These are phyloP conservation scores for Ceratobasidium sp. DNA, from an alignment of 1,284 basidiomycete species.

Conservation along the genomic window DNA sequence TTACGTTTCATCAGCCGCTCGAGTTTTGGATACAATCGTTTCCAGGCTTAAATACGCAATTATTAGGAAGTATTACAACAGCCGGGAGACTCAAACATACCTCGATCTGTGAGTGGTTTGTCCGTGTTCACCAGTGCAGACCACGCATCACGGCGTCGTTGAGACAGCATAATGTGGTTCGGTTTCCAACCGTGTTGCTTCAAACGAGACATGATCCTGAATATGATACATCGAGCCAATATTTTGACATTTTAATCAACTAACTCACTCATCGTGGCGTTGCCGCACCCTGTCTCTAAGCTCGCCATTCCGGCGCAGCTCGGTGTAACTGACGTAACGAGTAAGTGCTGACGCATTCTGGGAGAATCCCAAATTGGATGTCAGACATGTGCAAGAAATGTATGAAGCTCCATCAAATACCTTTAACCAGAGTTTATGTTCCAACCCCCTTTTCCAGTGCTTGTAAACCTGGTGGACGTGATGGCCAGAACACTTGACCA, in stretches of 20 bases:
- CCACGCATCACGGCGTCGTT: conserved; percentile 3
- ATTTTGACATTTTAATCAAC: neutral
- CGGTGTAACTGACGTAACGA: conserved; percentile 3
- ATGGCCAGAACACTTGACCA: neutral
- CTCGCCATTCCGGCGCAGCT: neutral
- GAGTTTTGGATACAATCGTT: conserved; percentile 36
- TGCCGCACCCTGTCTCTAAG: neutral
- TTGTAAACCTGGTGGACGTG: conserved; percentile 4
- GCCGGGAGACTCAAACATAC: neutral
- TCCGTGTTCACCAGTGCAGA: neutral
- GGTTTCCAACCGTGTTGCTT: conserved; percentile 22
- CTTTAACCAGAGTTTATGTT: conserved; percentile 11
- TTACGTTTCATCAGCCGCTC: conserved; percentile 21
- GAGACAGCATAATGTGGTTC: conserved; percentile 18
- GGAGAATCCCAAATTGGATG: neutral
- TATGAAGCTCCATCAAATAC: neutral
- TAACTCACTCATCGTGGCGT: conserved; percentile 32
- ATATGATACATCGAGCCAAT: neutral
- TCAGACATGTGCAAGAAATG: neutral
- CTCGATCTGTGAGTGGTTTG: conserved; percentile 37
- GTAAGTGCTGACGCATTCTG: conserved; percentile 13
- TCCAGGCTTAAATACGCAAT: conserved; percentile 12
- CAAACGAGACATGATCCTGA: conserved; percentile 23
- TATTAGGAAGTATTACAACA: neutral
- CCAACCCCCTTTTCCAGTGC: conserved; percentile 3